Conservation (phyloP, 148 eudicot species). For the Rhododendron williamsianum region DNA sequence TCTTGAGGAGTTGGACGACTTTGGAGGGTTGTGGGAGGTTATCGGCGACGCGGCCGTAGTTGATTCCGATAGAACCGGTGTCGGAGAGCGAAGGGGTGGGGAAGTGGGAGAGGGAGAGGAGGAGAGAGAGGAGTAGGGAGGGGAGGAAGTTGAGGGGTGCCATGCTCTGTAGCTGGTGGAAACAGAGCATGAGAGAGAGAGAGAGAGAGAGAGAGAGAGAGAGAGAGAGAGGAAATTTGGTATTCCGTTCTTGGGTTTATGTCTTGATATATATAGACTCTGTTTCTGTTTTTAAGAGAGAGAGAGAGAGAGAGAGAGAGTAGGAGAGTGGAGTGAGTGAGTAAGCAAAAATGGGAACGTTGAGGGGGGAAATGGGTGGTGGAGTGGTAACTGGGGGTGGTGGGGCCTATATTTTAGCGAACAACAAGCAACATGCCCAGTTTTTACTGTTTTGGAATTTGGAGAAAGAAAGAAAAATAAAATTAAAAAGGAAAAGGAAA, state of each 20-base stretch:
- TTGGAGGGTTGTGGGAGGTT: slow-evolving; percentile 58
- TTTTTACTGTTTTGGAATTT: too few relatives aligned
- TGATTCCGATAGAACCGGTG: slow-evolving; percentile 57
- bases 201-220: background rate
- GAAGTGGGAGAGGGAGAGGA: background rate
- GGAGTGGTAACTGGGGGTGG: background rate
- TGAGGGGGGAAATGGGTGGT: background rate
- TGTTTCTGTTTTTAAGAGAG: background rate
- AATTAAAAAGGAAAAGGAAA: too few relatives aligned
- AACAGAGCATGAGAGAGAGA: slow-evolving; percentile 3
- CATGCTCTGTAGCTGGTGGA: slow-evolving; percentile 4
- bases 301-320: background rate
- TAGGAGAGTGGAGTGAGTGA: background rate
- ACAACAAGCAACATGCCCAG: background rate
- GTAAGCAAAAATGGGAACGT: background rate
- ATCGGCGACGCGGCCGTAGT: slow-evolving; percentile 80
- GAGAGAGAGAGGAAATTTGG: background rate
- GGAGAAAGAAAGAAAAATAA: too few relatives aligned
- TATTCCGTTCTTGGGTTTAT: background rate
- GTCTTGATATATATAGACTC: background rate
- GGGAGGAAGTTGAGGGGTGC: background rate
- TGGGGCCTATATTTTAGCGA: background rate
- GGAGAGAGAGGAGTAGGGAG: background rate
- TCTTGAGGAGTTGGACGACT: slow-evolving; percentile 71
- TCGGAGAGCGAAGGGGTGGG: background rate